Evolutionary conservation across 2,329 filamentous ascomycete species (phyloP).

Genomic region (Teratosphaeria destructans): DNA sequence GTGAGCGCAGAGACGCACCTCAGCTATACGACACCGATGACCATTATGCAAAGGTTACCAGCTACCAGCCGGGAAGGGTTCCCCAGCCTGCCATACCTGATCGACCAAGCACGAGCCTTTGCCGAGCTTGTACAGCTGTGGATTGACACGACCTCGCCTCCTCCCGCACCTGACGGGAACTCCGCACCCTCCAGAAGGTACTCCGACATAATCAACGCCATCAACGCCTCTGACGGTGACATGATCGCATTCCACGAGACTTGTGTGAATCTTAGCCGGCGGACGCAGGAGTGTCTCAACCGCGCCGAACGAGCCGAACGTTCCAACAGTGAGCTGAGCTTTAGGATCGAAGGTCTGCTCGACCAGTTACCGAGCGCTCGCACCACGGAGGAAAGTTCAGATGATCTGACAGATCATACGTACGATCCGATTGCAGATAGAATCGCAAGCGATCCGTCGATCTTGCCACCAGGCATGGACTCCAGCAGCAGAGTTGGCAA

Average conservation of each 20-base stretch:
- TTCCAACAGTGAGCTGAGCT: constrained; percentile 36
- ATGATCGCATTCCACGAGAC: constrained; percentile 40
- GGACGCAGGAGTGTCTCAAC: constrained; percentile 41
- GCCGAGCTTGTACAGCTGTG: constrained; percentile 74
- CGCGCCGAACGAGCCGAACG: constrained; percentile 43
- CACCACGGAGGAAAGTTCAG: constrained; percentile 20
- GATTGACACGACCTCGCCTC: constrained; percentile 44
- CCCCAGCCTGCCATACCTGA: constrained; percentile 81
- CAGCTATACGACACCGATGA: constrained; percentile 77
- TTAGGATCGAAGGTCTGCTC: constrained; percentile 44
- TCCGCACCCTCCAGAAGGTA: constrained; percentile 13
- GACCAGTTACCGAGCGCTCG: constrained; percentile 30
- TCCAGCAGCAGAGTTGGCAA: constrained; percentile 8
- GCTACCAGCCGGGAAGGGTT: constrained; percentile 81
- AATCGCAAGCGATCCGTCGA: constrained; percentile 19
- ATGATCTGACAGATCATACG: constrained; percentile 7
- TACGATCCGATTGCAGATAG: constrained; percentile 17
- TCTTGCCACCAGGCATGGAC: constrained; percentile 21
- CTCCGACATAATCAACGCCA: constrained; percentile 25
- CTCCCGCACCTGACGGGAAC: constrained; percentile 4
- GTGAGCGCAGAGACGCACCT: constrained; percentile 23
- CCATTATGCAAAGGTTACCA: constrained; percentile 74
- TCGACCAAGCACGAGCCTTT: constrained; percentile 79
- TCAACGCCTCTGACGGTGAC: constrained; percentile 31
- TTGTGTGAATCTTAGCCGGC: constrained; percentile 36